A percentile compares a stretch with the other conserved stretches of the same genome.
Evolutionary conservation across 2,329 filamentous ascomycete species (phyloP).

Genomic region (Trichophaea hybrida): DNA sequence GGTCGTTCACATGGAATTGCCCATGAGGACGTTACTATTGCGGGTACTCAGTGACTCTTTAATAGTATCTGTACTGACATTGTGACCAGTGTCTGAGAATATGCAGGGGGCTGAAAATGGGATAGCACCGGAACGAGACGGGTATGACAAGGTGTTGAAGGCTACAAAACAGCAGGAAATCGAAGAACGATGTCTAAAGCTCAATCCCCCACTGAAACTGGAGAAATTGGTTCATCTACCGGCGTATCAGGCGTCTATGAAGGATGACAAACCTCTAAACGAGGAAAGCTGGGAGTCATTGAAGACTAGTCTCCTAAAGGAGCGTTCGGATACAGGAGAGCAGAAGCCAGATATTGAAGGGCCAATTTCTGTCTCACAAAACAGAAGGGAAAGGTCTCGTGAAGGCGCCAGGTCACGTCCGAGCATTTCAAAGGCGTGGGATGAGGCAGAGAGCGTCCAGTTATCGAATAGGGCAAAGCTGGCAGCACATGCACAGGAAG

Average conservation of each 20-base stretch:
- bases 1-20: no score
- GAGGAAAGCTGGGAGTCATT: slow-evolving; percentile 57
- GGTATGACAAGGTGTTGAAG: slow-evolving; percentile 41
- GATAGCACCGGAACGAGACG: background rate
- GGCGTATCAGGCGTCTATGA: slow-evolving; percentile 58
- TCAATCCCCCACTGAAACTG: slow-evolving; percentile 50
- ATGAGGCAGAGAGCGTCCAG: slow-evolving; percentile 51
- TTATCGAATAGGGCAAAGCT: slow-evolving; percentile 51
- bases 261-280: slow-evolving; percentile 52
- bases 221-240: slow-evolving; percentile 53
- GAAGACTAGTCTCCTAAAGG: slow-evolving; percentile 48
- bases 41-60: background rate
- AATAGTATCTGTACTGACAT: background rate
- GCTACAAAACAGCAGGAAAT: slow-evolving; percentile 53
- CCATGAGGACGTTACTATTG: no score
- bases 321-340: slow-evolving; percentile 37
- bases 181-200: slow-evolving; percentile 50
- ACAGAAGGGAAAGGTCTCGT: background rate
- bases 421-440: slow-evolving; percentile 36
- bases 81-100: background rate
- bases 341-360: background rate
- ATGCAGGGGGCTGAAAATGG: background rate
- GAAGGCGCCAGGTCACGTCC: background rate
- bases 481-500: slow-evolving; percentile 52
- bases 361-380: background rate